Evolutionary conservation across 176 grass and related monocot species (phyloP).

Genomic region (Musa troglodytarum): DNA sequence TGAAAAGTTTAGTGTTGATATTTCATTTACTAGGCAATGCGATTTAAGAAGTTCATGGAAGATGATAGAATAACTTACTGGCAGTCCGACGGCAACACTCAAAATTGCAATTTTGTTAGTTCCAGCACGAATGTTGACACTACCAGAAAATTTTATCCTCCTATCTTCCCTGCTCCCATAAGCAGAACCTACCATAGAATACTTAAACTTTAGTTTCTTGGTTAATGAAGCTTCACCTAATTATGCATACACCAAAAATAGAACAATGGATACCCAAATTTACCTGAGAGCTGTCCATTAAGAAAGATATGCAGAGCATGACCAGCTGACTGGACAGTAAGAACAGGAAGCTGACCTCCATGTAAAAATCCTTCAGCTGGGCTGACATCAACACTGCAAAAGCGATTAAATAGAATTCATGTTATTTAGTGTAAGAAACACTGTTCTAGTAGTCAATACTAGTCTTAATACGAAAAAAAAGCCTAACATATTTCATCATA

Average conservation of each 20-base stretch:
- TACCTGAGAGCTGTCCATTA: slow-evolving; percentile 89
- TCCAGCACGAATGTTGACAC: slow-evolving; percentile 71
- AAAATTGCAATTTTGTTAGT: slow-evolving; percentile 75
- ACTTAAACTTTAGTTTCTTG: slow-evolving; percentile 17
- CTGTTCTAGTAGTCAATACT: background rate
- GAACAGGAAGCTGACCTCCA: slow-evolving; percentile 53
- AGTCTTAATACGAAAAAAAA: background rate
- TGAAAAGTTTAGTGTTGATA: background rate
- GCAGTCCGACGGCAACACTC: slow-evolving; percentile 89
- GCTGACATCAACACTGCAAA: slow-evolving; percentile 66
- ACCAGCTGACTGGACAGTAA: slow-evolving; percentile 79
- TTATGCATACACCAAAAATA: background rate
- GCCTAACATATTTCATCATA: background rate
- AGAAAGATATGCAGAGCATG: slow-evolving; percentile 80
- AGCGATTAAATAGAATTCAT: slow-evolving; percentile 3
- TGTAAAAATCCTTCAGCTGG: slow-evolving; percentile 70
- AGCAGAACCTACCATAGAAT: slow-evolving; percentile 49
- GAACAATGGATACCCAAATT: slow-evolving; percentile 3
- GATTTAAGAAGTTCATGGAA: background rate
- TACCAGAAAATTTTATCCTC: slow-evolving; percentile 61
- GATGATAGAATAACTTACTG: slow-evolving; percentile 38
- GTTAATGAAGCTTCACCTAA: background rate
- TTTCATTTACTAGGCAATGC: background rate
- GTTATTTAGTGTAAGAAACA: background rate
- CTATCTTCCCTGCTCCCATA: slow-evolving; percentile 95